Percentiles rank a stretch among this genome's conserved stretches.
Conservation (phyloP, 139 green algal genomes). For the Tetradesmus obliquus region DNA sequence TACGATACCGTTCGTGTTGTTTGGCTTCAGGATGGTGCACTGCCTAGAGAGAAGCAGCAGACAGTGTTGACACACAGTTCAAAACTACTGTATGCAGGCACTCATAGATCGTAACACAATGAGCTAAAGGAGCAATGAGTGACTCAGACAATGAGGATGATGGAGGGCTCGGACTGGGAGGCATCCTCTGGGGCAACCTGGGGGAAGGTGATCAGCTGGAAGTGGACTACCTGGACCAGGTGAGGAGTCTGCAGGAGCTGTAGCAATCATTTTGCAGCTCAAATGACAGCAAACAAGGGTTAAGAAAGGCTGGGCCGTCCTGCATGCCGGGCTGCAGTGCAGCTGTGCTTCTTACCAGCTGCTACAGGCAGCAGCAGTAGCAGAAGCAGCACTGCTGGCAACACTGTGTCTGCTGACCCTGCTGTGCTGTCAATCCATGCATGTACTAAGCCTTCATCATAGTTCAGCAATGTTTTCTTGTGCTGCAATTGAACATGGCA, state of each 20-base stretch:
- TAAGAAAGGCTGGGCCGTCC: too few relatives aligned
- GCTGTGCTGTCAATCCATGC: too few relatives aligned
- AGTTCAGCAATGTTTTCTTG: too few relatives aligned
- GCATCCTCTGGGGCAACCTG: conserved; percentile 45
- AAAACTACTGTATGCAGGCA: neutral
- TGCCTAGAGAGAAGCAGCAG: neutral
- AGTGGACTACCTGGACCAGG: conserved; percentile 45
- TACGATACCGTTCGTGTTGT: too few relatives aligned
- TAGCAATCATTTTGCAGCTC: neutral
- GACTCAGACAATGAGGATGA: conserved; percentile 10
- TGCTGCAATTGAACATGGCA: too few relatives aligned
- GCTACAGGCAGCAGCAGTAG: neutral
- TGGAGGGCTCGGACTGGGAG: neutral
- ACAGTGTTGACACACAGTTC: neutral
- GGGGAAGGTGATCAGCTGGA: conserved; percentile 24
- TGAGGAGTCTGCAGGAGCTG: neutral
- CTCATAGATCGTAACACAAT: neutral
- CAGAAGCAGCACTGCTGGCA: neutral
- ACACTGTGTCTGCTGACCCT: too few relatives aligned
- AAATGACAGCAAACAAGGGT: too few relatives aligned
- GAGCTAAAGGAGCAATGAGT: neutral
- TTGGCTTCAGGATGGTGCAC: too few relatives aligned
- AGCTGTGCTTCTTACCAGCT: neutral
- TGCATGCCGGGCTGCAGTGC: neutral
- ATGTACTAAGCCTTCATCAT: too few relatives aligned